Evolutionary conservation across 208 protist species (phyloP), one percentile per base, ranked within the genome.

Genomic region (Endotrypanum monterogeii): DNA sequence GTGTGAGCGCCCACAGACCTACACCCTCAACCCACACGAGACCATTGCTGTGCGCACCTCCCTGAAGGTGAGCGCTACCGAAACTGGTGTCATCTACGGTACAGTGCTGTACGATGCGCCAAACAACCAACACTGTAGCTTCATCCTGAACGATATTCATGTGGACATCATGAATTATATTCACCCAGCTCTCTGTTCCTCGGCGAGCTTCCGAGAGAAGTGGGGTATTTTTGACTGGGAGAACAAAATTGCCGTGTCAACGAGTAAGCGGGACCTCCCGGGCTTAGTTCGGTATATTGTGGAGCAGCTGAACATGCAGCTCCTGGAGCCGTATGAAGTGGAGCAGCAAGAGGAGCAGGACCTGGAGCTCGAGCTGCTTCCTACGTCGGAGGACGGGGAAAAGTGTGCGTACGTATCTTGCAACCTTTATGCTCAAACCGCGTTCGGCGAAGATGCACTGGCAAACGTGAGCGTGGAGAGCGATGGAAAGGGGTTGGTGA

Each of bases 111-210:
- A 99, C 88, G 98, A 99, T 78, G 89, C 88, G 30, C 84, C 90
- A 6, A 83, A 89, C 63, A 84, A 83, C 52, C 94, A 98, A 61
- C 89, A 89, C 44, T 91, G 88, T 72, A 98, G 90, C 81, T 92
- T 99, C 57, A 90, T 99, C 41, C 88, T 99, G 23, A 98, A 98
- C 81, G 96, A 99, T 79, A 98, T 99, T 56, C 93, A 98, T 78
- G 98, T 99, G 35, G 98, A 99, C 85, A 99, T 99, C 73, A 98
- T 99, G 94, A 98, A 99, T 86, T 99, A 99, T 83, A 99, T 99
- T 78, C 79, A 77, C 30, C 98, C 98, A 1, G 91, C 96, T 1
- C 79, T 65, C 20, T 99, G 97, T 79, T 68, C 85, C 11, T 81
- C 98, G 35, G 63, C 85, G 2, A 85, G 98, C 57, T 99, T 99